These are phyloP conservation scores for Microascus cirrosus DNA, from an alignment of 2,329 filamentous ascomycete genomes.

Conservation along the genomic window DNA sequence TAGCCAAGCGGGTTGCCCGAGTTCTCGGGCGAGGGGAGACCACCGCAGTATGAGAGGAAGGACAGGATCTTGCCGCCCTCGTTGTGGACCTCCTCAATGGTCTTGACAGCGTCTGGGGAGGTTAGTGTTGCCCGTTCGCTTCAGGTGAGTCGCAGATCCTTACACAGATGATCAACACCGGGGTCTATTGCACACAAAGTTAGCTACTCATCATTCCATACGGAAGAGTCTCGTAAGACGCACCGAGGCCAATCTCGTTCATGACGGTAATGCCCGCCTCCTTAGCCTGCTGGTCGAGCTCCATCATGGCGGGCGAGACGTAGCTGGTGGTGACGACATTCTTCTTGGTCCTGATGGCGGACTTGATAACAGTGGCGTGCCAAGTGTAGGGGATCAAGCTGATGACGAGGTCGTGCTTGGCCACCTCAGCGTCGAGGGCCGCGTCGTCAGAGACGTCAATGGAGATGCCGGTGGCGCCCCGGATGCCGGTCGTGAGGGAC, in stretches of 20 bases:
- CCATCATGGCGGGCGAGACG: slow-evolving; percentile 84
- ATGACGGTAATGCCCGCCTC: slow-evolving; percentile 91
- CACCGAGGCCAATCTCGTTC: slow-evolving; percentile 74
- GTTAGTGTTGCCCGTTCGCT: slow-evolving; percentile 15
- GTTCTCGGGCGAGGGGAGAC: slow-evolving; percentile 57
- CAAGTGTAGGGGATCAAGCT: slow-evolving; percentile 84
- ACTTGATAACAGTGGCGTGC: slow-evolving; percentile 84
- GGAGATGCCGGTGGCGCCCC: slow-evolving; percentile 64
- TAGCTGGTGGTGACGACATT: slow-evolving; percentile 93
- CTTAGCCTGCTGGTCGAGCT: slow-evolving; percentile 73
- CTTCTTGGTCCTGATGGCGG: slow-evolving; percentile 87
- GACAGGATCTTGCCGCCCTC: slow-evolving; percentile 74
- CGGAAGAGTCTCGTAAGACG: neutral
- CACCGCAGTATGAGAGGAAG: slow-evolving; percentile 80
- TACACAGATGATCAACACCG: slow-evolving; percentile 56
- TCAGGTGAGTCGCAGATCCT: neutral
- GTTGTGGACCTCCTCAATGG: slow-evolving; percentile 77
- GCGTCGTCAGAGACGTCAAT: slow-evolving; percentile 70
- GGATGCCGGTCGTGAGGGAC: slow-evolving; percentile 60
- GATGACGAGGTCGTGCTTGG: slow-evolving; percentile 69
- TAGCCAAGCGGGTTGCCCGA: slow-evolving; percentile 87
- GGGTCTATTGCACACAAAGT: slow-evolving; percentile 37
- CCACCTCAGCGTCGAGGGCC: slow-evolving; percentile 71
- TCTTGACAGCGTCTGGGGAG: slow-evolving; percentile 59
- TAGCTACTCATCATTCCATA: slow-evolving; percentile 10